Conservation (phyloP, 805 yeast genomes). For the Metschnikowia lochheadii region DNA sequence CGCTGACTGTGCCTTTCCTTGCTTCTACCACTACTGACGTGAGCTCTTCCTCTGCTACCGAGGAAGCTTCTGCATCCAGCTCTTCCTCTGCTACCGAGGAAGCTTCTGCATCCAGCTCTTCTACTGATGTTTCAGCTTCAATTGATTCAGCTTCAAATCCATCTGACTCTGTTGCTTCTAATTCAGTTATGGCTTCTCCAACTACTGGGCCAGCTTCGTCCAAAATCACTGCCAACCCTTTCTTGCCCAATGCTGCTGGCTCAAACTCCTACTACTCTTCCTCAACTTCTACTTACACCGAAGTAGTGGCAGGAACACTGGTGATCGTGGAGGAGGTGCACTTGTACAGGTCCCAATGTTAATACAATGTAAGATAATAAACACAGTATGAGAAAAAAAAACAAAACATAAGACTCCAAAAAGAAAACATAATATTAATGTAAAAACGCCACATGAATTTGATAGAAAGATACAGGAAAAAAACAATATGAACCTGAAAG, state of each 20-base stretch:
- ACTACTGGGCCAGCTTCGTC: neutral
- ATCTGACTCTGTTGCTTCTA: neutral
- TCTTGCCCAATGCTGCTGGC: neutral
- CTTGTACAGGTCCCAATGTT: neutral
- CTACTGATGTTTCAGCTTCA: neutral
- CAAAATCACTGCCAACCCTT: conserved; percentile 1
- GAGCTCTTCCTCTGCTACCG: neutral
- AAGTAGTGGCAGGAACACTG: neutral
- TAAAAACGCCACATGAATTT: no score
- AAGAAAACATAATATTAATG: no score
- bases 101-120: neutral
- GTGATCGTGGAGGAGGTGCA: conserved; percentile 2
- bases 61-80: neutral
- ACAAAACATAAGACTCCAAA: no score
- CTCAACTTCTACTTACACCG: neutral
- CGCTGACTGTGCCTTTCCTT: conserved; percentile 1
- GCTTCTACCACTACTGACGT: conserved; percentile 1
- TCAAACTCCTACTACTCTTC: conserved; percentile 1
- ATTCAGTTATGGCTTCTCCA: neutral
- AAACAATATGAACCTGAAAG: no score
- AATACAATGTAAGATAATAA: neutral
- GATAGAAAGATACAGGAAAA: no score
- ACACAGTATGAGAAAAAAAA: no score
- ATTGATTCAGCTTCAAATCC: neutral
- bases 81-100: neutral